Evolutionary conservation across 192 early-diverging fungal species (phyloP).

Genomic region (Phycomyces blakesleeanus): DNA sequence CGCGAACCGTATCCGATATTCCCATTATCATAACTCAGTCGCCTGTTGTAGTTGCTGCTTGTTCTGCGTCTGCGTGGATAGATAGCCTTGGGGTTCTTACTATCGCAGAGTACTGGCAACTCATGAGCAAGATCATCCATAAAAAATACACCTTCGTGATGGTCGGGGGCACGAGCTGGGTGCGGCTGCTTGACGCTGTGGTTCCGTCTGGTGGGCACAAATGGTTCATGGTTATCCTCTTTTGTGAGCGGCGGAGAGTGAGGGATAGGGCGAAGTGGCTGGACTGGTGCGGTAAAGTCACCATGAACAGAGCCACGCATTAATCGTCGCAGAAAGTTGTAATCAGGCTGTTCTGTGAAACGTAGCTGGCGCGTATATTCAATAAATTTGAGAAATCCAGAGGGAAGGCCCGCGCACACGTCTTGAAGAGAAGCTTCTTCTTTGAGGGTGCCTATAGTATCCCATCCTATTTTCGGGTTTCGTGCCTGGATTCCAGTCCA

Average conservation of each 20-base stretch:
- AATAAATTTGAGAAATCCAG: conserved; percentile 67
- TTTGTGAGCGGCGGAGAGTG: not conserved
- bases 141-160: conserved; percentile 23
- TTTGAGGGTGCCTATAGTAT: conserved; percentile 80
- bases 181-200: conserved; percentile 1
- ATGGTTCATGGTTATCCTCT: not conserved
- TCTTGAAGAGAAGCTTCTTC: conserved; percentile 64
- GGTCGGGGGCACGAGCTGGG: not conserved
- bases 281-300: conserved; percentile 9
- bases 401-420: conserved; percentile 68
- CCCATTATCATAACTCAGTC: not conserved
- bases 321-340: conserved; percentile 58
- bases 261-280: conserved; percentile 1
- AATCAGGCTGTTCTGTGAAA: conserved; percentile 81
- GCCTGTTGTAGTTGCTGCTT: not conserved
- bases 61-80: not conserved
- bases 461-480: conserved; percentile 84
- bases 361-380: conserved; percentile 68
- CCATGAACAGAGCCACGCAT: conserved; percentile 17
- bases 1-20: not conserved
- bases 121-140: conserved; percentile 24
- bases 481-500: conserved; percentile 85
- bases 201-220: not conserved
- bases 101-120: not conserved
- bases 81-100: not conserved